A percentile compares a stretch with the other conserved stretches of the same genome.
Evolutionary conservation across 192 early-diverging fungal genomes (phyloP).

Genomic region (Pecoramyces ruminantium): DNA sequence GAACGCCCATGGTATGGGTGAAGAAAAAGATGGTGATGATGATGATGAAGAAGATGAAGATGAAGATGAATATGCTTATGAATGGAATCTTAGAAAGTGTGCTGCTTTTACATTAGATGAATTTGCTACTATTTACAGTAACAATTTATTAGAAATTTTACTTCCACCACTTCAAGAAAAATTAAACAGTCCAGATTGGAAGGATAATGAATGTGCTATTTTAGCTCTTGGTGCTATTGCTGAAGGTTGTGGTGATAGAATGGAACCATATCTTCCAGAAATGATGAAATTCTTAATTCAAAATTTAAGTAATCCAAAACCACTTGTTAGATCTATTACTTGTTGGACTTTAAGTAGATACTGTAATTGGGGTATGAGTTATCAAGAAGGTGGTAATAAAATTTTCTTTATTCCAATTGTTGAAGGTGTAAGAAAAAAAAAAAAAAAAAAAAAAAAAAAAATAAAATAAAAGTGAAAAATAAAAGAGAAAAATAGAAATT

Average conservation of each 20-base stretch:
- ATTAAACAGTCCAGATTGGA: constrained; percentile 74
- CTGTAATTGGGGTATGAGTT: constrained; percentile 43
- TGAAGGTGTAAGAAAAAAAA: neutral
- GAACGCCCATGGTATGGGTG: constrained; percentile 35
- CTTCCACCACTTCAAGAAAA: constrained; percentile 72
- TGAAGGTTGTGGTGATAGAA: constrained; percentile 78
- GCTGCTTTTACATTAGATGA: constrained; percentile 90
- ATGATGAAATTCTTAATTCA: constrained; percentile 73
- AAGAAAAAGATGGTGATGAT: constrained; percentile 65
- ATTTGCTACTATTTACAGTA: constrained; percentile 71
- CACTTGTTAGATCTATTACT: constrained; percentile 88
- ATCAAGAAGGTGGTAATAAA: neutral
- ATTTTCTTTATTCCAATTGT: constrained; percentile 2
- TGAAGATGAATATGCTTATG: constrained; percentile 63
- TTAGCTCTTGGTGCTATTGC: constrained; percentile 95
- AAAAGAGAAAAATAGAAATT: neutral
- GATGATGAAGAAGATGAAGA: constrained; percentile 78
- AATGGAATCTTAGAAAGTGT: constrained; percentile 99
- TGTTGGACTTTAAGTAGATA: constrained; percentile 98
- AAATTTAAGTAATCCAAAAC: constrained; percentile 66
- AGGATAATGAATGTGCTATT: constrained; percentile 82
- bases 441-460: too few relatives aligned
- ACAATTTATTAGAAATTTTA: constrained; percentile 68
- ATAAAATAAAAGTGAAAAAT: neutral
- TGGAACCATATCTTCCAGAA: constrained; percentile 74